Percentiles rank a stretch among this genome's conserved stretches.
phyloP scores from a whole-genome alignment of 2,329 filamentous ascomycete genomes.

The Arthrinium puccinioides region DNA sequence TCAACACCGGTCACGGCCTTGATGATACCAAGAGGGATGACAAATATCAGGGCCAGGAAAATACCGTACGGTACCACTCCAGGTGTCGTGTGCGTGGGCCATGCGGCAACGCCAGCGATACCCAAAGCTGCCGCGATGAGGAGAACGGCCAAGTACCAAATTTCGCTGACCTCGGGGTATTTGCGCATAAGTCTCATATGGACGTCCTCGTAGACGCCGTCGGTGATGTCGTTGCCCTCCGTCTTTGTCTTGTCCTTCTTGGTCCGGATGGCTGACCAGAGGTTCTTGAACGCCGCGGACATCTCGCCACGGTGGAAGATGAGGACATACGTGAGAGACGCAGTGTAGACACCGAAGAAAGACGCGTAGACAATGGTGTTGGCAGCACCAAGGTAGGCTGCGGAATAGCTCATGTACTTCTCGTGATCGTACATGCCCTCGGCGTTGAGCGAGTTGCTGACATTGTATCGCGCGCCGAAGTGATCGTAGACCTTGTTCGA shows the following conservation, averaged over 20 bases:
- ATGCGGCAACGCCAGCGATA: slow-evolving; percentile 37
- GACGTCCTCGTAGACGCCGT: slow-evolving; percentile 32
- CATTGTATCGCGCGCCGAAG: slow-evolving; percentile 41
- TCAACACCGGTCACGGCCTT: slow-evolving; percentile 46
- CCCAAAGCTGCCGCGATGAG: slow-evolving; percentile 38
- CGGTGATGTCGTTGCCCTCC: slow-evolving; percentile 16
- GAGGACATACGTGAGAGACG: slow-evolving; percentile 28
- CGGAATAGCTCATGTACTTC: slow-evolving; percentile 47
- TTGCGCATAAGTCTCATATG: slow-evolving; percentile 45
- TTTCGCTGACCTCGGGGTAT: slow-evolving; percentile 43
- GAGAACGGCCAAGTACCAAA: slow-evolving; percentile 41
- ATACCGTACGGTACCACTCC: slow-evolving; percentile 46
- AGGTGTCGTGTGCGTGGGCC: slow-evolving; percentile 42
- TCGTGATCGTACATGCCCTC: slow-evolving; percentile 40
- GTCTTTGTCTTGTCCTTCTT: slow-evolving; percentile 21
- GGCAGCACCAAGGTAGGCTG: slow-evolving; percentile 42
- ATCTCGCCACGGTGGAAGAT: slow-evolving; percentile 34
- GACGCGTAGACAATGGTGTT: slow-evolving; percentile 40
- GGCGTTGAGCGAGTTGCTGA: slow-evolving; percentile 40
- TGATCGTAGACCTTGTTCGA: slow-evolving; percentile 50
- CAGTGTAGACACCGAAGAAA: slow-evolving; percentile 45
- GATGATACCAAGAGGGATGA: slow-evolving; percentile 44
- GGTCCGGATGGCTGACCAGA: slow-evolving; percentile 36
- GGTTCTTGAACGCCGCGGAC: slow-evolving; percentile 37
- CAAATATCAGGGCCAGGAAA: slow-evolving; percentile 39